Evolutionary conservation across 805 yeast genomes (phyloP), one percentile per base, ranked within the genome.

Genomic region (Kuraishia cidri): DNA sequence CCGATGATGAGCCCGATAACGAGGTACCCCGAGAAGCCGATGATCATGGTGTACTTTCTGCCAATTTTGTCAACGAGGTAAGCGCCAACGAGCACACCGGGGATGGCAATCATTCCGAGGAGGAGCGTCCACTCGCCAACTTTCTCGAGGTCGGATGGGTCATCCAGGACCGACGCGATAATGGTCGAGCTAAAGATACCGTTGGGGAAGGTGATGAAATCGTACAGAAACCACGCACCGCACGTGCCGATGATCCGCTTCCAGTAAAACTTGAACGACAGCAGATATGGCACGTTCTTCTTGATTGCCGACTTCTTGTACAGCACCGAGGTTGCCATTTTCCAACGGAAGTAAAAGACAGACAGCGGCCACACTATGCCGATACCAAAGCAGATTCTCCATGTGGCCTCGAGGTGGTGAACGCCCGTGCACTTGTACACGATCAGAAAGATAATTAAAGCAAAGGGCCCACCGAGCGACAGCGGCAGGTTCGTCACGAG

Each of bases 131-230:
- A 82, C 47, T 79, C 88, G 8, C 77, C 87, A 26, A 75, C 66
- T 41, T 55, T 66, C 42, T 69, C 72, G 44, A 79, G 60, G 42
- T 71, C 57, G 15, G 42, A 48, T 14, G 40, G 40, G 32, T 51
- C 54, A 11, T 56, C 48, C 32, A 77, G 58, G 5, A 78, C 69
- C n/a, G 66, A 56, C 10, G 75, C 45, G 35, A 79, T 74, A 43
- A 80, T 79, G 20, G 77, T 64, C 9, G 69, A 68, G 4, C 81
- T 69, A 50, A 79, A 79, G 32, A 79, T 66, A 50, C 85, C 86
- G 48, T 80, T 80, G 9, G 90, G 88, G 62, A 81, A 82, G 5
- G 83, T 75, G 45, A 82, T 82, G 45, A 81, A 82, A 58, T 82
- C 94, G 49, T 79, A 82, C 44, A 81, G 62, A 60, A 81, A 81